Evolutionary conservation across 2,329 filamentous ascomycete genomes (phyloP).

Genomic region (Penicillium paneum): DNA sequence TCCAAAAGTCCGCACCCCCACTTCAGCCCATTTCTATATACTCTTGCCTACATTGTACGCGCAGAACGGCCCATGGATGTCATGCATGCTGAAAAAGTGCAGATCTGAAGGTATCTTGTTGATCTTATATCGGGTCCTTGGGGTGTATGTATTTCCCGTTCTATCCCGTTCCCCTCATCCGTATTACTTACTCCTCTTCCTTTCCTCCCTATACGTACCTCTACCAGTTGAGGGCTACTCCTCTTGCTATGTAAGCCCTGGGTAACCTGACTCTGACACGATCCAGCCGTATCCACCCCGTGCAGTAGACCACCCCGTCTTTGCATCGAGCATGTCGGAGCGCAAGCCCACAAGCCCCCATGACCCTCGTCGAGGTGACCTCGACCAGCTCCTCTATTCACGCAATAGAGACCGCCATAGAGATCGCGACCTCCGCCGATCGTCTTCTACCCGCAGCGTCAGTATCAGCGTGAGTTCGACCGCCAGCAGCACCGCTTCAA

Average conservation of each 20-base stretch:
- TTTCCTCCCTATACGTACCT: neutral
- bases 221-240: neutral
- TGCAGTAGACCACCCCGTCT: neutral
- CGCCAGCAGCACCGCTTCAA: constrained; percentile 1
- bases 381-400: neutral
- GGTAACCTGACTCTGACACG: neutral
- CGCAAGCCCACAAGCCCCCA: constrained; percentile 4
- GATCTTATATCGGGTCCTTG: constrained; percentile 1
- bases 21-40: neutral
- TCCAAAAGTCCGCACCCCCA: constrained; percentile 5
- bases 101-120: neutral
- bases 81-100: constrained; percentile 19
- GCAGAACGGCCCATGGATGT: constrained; percentile 11
- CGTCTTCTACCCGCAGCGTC: neutral
- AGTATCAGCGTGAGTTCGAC: constrained; percentile 4
- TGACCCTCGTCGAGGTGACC: neutral
- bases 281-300: constrained; percentile 1
- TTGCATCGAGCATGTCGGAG: constrained; percentile 23
- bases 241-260: constrained; percentile 2
- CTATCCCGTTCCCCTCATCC: constrained; percentile 1
- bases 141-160: constrained; percentile 8
- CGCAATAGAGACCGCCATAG: constrained; percentile 1
- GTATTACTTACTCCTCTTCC: neutral
- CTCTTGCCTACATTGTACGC: neutral
- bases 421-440: neutral